phyloP scores from a whole-genome alignment of 2,329 filamentous ascomycete species.

The Ceratocystis harringtonii region DNA sequence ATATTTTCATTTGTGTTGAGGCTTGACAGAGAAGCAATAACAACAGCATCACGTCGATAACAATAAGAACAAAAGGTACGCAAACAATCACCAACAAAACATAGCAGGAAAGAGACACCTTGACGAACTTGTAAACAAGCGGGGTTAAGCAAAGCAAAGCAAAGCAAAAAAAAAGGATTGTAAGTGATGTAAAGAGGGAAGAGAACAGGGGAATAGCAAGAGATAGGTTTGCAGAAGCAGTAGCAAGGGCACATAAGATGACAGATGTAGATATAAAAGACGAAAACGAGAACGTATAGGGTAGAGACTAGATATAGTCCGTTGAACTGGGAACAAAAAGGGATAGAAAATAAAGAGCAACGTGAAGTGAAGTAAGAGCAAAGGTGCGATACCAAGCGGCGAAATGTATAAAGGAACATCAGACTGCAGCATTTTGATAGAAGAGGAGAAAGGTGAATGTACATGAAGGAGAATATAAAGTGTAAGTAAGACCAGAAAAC shows the following conservation, averaged over 20 bases:
- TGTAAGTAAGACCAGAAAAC: not conserved
- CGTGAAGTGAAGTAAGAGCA: no score
- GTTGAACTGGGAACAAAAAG: no score
- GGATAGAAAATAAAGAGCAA: no score
- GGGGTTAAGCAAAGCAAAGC: not conserved
- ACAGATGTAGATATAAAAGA: not conserved
- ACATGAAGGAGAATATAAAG: not conserved
- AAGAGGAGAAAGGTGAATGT: not conserved
- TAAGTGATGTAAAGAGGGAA: not conserved
- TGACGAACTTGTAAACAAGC: no score
- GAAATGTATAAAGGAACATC: not conserved
- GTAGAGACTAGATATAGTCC: no score
- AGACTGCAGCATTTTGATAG: conserved; percentile 1
- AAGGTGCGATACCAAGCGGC: not conserved
- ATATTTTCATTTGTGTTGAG: no score
- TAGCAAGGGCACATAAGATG: not conserved
- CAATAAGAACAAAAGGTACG: not conserved
- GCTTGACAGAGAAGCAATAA: not conserved
- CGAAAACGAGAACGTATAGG: not conserved
- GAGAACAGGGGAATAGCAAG: not conserved
- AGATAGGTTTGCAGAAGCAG: not conserved
- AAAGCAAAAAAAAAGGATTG: not conserved
- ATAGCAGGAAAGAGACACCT: not conserved
- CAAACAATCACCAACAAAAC: not conserved
- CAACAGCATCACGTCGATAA: not conserved